Base-by-base conservation (phyloP, 371 early-diverging fungal genomes). In the Lichtheimia hyalospora region DNA sequence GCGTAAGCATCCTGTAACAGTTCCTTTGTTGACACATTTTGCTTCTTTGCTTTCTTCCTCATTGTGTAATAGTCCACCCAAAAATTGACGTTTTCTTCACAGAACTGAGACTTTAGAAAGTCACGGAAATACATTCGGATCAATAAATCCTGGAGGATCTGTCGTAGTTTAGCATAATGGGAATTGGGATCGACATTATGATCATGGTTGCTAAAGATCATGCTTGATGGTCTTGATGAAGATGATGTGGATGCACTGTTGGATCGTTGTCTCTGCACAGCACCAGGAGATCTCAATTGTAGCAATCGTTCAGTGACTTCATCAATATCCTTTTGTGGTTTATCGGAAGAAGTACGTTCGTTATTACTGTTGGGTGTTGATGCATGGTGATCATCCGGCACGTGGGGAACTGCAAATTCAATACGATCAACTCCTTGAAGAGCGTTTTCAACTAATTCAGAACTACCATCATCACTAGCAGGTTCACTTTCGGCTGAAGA, bases 71-170 rank as follows among this genome's bases (percentile, higher is more conserved):
- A 69, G 50, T 89, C 88, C 8, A 78, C 60, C 72, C 78, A 79
- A 52, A 85, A 84, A 27, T 79, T 66, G 54, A 83, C 66, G 54
- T 85, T 87, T 52, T 87, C 88, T 57, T 82, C 84, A 20, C 62
- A 62, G 14, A 85, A 84, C 58, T 87, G 84, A 23, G 84, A 79
- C 18, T 79, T 73, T 21, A 86, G 64, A 61, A 86, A 89, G 46
- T 75, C 79, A 54, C 84, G 81, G 68, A 88, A 89, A 7, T 84
- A 72, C 25, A 82, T 77, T 14, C 86, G 77, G 7, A 88, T 68
- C 7, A 70, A 71, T 0, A 75, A 61, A 54, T 76, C 83, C n/a
- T 77, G 78, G 2, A 90, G 72, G 50, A 90, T 90, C 39, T 79
- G 66, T 48, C 76, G 77, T 5, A 90, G 79, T 7, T 58, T 58